A percentile compares a stretch with the other conserved stretches of the same genome.
These are phyloP conservation scores for Yamadazyma insecticola DNA, from an alignment of 805 yeast genomes.

Conservation along the genomic window DNA sequence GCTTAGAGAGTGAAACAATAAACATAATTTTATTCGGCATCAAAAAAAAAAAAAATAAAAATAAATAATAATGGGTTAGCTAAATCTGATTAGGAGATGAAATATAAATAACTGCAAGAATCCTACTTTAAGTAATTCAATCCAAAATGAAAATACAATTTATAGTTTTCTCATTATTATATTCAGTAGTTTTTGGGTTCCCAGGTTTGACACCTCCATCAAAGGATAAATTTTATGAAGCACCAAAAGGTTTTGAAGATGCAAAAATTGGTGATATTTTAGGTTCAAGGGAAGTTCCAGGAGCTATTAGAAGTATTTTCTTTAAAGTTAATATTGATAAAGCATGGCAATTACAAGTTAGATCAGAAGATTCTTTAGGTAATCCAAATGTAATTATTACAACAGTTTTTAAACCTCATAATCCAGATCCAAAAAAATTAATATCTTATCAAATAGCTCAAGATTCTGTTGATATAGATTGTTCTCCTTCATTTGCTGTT, in stretches of 20 bases:
- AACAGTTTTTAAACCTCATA: slow-evolving; percentile 24
- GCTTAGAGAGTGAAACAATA: no score
- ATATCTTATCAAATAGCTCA: slow-evolving; percentile 24
- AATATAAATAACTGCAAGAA: no score
- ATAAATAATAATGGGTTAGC: no score
- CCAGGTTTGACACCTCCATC: slow-evolving; percentile 8
- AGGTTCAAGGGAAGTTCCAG: slow-evolving; percentile 17
- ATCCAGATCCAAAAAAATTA: slow-evolving; percentile 20
- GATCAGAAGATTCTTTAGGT: slow-evolving; percentile 21
- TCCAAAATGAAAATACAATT: no score
- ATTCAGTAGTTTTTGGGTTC: no score
- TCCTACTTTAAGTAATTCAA: no score
- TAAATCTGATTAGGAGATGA: no score
- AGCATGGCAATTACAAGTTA: slow-evolving; percentile 19
- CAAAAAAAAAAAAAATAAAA: no score
- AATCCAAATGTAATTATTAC: slow-evolving; percentile 20
- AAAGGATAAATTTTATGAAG: slow-evolving; percentile 21
- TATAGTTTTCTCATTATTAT: no score
- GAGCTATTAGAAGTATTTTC: slow-evolving; percentile 12
- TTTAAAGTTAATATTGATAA: slow-evolving; percentile 16
- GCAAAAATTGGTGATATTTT: slow-evolving; percentile 18
- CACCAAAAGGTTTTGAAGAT: slow-evolving; percentile 17
- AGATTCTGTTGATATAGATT: slow-evolving; percentile 20
- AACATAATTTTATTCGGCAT: no score
- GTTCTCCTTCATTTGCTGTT: slow-evolving; percentile 24